phyloP scores from a whole-genome alignment of 768 basidiomycete genomes.

The Russula sp. region DNA sequence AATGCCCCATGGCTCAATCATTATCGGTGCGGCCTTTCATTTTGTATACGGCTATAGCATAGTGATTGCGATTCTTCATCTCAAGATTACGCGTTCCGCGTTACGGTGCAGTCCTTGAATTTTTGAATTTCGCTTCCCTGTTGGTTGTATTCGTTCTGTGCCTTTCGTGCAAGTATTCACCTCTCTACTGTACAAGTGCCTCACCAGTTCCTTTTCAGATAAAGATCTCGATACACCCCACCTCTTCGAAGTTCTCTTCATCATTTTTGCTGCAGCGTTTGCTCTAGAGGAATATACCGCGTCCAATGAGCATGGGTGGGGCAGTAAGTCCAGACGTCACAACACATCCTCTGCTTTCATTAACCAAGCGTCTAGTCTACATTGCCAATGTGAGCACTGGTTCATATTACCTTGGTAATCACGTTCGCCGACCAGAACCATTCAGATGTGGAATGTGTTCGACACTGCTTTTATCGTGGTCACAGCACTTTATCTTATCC shows the following conservation, averaged over 20 bases:
- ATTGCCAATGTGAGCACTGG: constrained; percentile 60
- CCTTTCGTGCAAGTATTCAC: constrained; percentile 51
- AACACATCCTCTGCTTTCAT: not conserved
- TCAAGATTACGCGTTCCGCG: constrained; percentile 73
- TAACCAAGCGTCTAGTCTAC: constrained; percentile 46
- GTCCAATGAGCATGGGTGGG: constrained; percentile 82
- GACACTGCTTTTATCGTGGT: constrained; percentile 68
- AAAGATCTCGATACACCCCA: constrained; percentile 46
- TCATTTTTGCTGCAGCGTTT: constrained; percentile 72
- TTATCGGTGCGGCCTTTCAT: constrained; percentile 47
- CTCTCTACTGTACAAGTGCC: constrained; percentile 2
- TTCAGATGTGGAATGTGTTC: constrained; percentile 86
- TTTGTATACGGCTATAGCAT: not conserved
- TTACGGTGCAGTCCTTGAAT: constrained; percentile 72
- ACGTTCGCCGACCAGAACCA: not conserved
- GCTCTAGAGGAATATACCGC: constrained; percentile 83
- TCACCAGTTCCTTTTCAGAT: constrained; percentile 33
- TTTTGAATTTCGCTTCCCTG: constrained; percentile 65
- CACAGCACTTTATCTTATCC: constrained; percentile 57
- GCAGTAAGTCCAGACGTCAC: constrained; percentile 44
- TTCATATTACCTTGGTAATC: not conserved
- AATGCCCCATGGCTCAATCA: constrained; percentile 75
- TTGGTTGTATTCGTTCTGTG: constrained; percentile 66
- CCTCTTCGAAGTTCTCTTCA: constrained; percentile 63
- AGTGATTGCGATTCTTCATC: not conserved